These are phyloP conservation scores for Scytalidium lignicola DNA, from an alignment of 2,329 filamentous ascomycete genomes.

Conservation along the genomic window DNA sequence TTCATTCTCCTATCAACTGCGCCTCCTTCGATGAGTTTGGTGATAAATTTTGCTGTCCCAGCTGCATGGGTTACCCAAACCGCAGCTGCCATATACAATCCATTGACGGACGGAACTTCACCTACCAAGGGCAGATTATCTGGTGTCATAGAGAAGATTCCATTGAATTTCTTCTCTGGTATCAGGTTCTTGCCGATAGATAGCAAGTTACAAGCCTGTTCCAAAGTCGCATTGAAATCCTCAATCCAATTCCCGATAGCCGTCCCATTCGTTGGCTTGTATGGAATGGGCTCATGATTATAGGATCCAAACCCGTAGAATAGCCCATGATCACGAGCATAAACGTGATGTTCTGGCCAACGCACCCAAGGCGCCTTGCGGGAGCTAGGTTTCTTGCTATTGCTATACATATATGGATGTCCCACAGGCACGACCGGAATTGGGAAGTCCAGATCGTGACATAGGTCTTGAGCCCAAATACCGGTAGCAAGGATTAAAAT, in stretches of 20 bases:
- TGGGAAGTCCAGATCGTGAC: slow-evolving; percentile 15
- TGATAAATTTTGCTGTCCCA: slow-evolving; percentile 24
- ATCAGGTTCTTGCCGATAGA: slow-evolving; percentile 7
- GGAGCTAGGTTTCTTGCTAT: slow-evolving; percentile 16
- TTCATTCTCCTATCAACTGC: neutral
- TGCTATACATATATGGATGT: slow-evolving; percentile 26
- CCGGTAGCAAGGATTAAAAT: neutral
- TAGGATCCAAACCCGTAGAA: slow-evolving; percentile 30
- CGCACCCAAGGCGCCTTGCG: slow-evolving; percentile 26
- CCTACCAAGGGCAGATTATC: slow-evolving; percentile 31
- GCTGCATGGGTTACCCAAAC: slow-evolving; percentile 33
- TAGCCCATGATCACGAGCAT: slow-evolving; percentile 29
- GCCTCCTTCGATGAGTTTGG: slow-evolving; percentile 6
- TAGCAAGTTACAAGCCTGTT: neutral
- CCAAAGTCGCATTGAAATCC: neutral
- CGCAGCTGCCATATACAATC: slow-evolving; percentile 28
- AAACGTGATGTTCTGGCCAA: slow-evolving; percentile 31
- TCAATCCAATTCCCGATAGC: slow-evolving; percentile 5
- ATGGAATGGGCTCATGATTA: slow-evolving; percentile 23
- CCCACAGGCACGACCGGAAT: slow-evolving; percentile 30
- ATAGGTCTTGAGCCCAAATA: slow-evolving; percentile 26
- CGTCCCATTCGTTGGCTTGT: slow-evolving; percentile 9
- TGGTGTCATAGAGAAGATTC: slow-evolving; percentile 30
- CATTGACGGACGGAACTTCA: slow-evolving; percentile 15
- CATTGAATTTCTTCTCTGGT: slow-evolving; percentile 25